Base-by-base conservation (phyloP, 192 early-diverging fungal genomes). In the Backusella sp. region DNA sequence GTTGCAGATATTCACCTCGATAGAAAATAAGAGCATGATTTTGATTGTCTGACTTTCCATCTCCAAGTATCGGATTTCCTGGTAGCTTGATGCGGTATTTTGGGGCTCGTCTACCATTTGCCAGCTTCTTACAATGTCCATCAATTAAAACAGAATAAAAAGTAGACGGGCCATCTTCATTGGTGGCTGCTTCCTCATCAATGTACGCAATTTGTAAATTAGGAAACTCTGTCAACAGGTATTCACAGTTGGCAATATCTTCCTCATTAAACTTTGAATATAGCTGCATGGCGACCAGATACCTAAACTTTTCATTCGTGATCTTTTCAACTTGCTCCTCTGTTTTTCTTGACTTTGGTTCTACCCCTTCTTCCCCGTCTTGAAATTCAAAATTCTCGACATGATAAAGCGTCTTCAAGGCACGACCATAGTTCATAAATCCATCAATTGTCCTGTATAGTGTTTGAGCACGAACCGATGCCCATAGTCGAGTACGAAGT, bases 11-110 rank as follows among this genome's bases (percentile, higher is more conserved):
- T 79, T 93, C 92, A 36, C 92, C 92, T 37, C 92, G 91, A 44
- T 85, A 87, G 72, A 91, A 93, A 66, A 92, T 86, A 59, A 93
- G 82, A 23, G 90, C 86, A 74, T 92, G 91, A 82, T 91, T 92
- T 80, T 92, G 92, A 77, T 93, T 93, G 79, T 92, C 92, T 3
- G 89, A 88, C 80, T 93, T 93, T 23, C 92, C 92, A 78, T 93
- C 92, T 21, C 92, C 92, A 26, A 93, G 77, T 76, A 93, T 93
- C 34, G 92, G 91, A 79, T 90, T 88, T 6, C 91, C 91, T 1
- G 91, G 91, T 42, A 92, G 80, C 72, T 89, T 84, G 30, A 92
- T 86, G 32, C 89, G 89, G 72, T 90, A 92, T 79, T 88, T 86
- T 49, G 91, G 91, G 73, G 84, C 84, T 78, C 88, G 84, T 49